These are phyloP conservation scores for Scutellaria minor DNA, from an alignment of 257 asterid genomes.

Conservation along the genomic window DNA sequence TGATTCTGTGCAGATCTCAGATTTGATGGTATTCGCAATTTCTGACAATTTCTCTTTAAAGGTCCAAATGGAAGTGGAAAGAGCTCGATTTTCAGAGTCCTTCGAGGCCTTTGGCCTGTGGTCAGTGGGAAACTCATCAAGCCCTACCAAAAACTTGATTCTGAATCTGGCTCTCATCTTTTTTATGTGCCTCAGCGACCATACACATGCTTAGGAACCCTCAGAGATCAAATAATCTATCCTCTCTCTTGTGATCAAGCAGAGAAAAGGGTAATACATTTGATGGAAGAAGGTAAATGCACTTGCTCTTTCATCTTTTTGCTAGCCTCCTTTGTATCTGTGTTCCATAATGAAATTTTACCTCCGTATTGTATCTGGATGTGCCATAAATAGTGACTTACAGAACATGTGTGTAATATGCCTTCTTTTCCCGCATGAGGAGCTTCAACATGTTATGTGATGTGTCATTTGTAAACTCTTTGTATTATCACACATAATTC, in stretches of 20 bases:
- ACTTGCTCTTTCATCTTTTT: conserved; percentile 25
- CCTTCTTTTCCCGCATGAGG: conserved; percentile 21
- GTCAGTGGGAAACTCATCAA: conserved; percentile 75
- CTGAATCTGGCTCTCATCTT: conserved; percentile 60
- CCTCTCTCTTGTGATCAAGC: conserved; percentile 91
- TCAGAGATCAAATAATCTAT: conserved; percentile 96
- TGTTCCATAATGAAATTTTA: background rate
- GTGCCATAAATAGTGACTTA: conserved; percentile 5
- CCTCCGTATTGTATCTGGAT: conserved; percentile 19
- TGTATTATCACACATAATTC: background rate
- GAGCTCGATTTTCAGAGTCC: conserved; percentile 97
- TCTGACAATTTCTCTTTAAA: conserved; percentile 39
- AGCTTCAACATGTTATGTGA: conserved; percentile 3
- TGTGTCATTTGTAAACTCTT: background rate
- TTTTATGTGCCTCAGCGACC: conserved; percentile 97
- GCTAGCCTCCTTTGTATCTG: conserved; percentile 22
- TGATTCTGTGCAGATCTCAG: background rate
- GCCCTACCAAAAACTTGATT: conserved; percentile 56
- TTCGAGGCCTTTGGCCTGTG: conserved; percentile 97
- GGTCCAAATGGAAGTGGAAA: conserved; percentile 99
- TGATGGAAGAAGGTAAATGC: conserved; percentile 53
- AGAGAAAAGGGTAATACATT: conserved; percentile 55
- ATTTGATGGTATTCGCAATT: conserved; percentile 11
- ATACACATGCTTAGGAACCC: conserved; percentile 97
- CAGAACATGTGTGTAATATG: background rate